A percentile compares a stretch with the other conserved stretches of the same genome.
phyloP scores from a whole-genome alignment of 73 alveolate species.

The Uronychia setigera region DNA sequence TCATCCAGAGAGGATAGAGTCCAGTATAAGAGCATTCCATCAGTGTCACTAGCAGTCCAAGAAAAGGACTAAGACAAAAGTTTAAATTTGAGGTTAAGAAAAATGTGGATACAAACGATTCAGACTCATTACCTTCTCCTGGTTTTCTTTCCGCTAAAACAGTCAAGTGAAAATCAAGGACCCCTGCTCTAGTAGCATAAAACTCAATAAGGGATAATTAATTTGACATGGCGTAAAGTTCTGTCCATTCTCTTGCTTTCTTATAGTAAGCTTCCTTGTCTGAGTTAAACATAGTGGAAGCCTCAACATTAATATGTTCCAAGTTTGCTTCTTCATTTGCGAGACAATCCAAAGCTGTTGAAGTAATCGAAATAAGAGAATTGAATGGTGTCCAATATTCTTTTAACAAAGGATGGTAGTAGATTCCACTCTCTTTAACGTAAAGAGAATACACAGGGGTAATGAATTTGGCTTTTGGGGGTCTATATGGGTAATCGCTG shows the following conservation, averaged over 20 bases:
- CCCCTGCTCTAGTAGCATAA: no score
- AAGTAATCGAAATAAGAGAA: slow-evolving; percentile 35
- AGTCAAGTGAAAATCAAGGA: no score
- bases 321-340: slow-evolving; percentile 58
- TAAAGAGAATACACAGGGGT: slow-evolving; percentile 20
- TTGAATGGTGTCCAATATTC: slow-evolving; percentile 56
- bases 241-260: slow-evolving; percentile 60
- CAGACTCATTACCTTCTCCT: no score
- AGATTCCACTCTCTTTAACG: slow-evolving; percentile 4
- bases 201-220: no score
- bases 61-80: no score
- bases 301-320: slow-evolving; percentile 52
- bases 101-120: no score
- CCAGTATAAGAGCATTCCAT: no score
- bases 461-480: slow-evolving; percentile 10
- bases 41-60: no score
- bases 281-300: slow-evolving; percentile 31
- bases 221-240: slow-evolving; percentile 54
- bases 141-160: no score
- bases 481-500: slow-evolving; percentile 19
- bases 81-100: no score
- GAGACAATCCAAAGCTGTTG: slow-evolving; percentile 21
- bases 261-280: slow-evolving; percentile 31
- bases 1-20: no score
- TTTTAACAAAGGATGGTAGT: slow-evolving; percentile 14